Percentiles rank a stretch among this genome's conserved stretches.
Evolutionary conservation across 352 stramenopile genomes (phyloP).

Genomic region (Phytophthora megakarya): DNA sequence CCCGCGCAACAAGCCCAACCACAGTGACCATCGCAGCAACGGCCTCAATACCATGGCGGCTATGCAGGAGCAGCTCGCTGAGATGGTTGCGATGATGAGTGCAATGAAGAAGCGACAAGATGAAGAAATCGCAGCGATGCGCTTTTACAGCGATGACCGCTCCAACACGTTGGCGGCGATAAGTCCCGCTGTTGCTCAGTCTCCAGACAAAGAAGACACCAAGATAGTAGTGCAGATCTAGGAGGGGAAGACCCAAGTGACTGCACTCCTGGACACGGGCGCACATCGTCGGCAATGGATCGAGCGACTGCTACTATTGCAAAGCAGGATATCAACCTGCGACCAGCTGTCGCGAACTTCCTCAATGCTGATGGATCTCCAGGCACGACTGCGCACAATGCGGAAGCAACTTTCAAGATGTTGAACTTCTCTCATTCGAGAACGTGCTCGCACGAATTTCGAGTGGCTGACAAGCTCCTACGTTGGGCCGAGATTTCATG

Average conservation of each 20-base stretch:
- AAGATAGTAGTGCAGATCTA: too few relatives aligned
- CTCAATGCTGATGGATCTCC: neutral
- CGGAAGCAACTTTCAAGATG: neutral
- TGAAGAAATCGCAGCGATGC: neutral
- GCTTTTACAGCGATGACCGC: neutral
- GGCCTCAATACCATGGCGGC: neutral
- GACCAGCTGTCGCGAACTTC: neutral
- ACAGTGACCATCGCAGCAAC: neutral
- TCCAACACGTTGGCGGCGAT: neutral
- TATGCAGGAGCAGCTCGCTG: neutral
- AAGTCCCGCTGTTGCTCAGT: neutral
- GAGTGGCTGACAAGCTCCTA: neutral
- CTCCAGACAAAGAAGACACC: neutral
- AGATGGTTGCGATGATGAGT: slow-evolving; percentile 3
- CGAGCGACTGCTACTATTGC: neutral
- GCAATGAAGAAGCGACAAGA: slow-evolving; percentile 3
- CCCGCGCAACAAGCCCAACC: neutral
- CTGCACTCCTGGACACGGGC: too few relatives aligned
- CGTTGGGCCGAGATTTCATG: neutral
- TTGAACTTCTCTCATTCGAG: neutral
- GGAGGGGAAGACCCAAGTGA: too few relatives aligned
- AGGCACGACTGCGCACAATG: neutral
- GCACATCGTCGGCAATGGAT: neutral
- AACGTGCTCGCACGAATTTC: neutral
- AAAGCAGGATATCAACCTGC: neutral